Evolutionary conservation across 2,329 filamentous ascomycete genomes (phyloP), one percentile per base, ranked within the genome.

Genomic region (Verticillium zaregamsianum): DNA sequence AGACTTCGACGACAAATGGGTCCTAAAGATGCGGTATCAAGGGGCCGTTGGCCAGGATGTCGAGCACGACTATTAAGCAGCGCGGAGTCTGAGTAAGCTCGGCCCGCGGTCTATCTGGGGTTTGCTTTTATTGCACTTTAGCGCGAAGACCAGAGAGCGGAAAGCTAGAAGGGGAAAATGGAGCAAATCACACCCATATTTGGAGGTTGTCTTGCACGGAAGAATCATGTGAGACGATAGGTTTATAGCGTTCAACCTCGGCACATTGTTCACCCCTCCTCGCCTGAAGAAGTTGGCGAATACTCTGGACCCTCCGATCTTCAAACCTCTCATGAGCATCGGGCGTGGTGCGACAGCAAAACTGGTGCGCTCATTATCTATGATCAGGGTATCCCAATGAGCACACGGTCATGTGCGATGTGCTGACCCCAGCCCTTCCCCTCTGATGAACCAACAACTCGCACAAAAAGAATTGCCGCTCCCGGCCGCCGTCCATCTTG

Each of bases 1-100:
- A 61, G 92, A 93, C 69, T 98, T 97, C 80, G 92, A 92, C 28
- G 87, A 88, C 63, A 86, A 88, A 66, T 98, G 94, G 94, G 88
- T 95, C 65, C 82, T 96, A 15, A 87, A 89, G 68, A 85, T 95
- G 76, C 77, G 74, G 63, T 85, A 84, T 63, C 77, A 77, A 23
- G 76, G 78, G 5, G 31, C 17, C 6, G 28, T 20, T n/a, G 45
- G 33, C 14, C 17, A 28, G 25, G 58, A 33, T 8, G 40, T 49
- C 23, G 57, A 54, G 17, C 39, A 45, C 6, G 58, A 59, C 23
- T 59, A 59, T 33, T 59, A 25, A 54, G 25, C 17, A 3, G 9
- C 11, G 8, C 4, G 5, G 12, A 9, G 45, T 20, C n/a, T 23
- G 8, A 49, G 9, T 2, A 23, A 28, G 28, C 6, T 6, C 1